Base-by-base conservation (phyloP, 2,329 filamentous ascomycete species). In the Xylaria digitata region DNA sequence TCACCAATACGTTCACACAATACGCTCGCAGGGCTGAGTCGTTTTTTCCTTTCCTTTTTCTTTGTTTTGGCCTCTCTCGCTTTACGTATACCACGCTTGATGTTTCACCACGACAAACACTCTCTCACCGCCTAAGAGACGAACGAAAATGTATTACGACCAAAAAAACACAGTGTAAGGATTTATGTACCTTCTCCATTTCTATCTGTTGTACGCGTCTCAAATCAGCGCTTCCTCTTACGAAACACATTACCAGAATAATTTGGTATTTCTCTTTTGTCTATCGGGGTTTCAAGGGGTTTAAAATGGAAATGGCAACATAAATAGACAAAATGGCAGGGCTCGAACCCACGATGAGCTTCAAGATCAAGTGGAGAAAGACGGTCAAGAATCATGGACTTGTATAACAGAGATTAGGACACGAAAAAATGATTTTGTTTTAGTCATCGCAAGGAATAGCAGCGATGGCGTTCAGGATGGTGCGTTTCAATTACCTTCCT, bases 61-160 rank as follows among this genome's bases (percentile, higher is more conserved):
- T 13, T 32, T 26, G 26, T 26, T 37, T 46, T 53, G n/a, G 19
- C 37, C 11, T 40, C 2, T 1, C 17, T 48, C 13, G 21, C 15
- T 43, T 61, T 42, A 56, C 48, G 57, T 61, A 54, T 57, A 43
- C 23, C 46, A 66, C 49, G 64, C 53, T 59, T 63, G 55, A 68
- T 57, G 59, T 57, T 66, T 61, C 53, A 49, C 54, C 46, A 68
- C 40, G 66, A 65, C 17, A n/a, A 26, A 17, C 2, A 5, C 13
- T 53, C 45, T 30, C 19, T 46, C 48, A 32, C 42, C 48, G 54
- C 19, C 17, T 32, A 26, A 15, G 54, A 21, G 45, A 54, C 23
- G 57, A 61, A 61, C 11, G 26, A 37, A 57, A 45, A 1, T 42
- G 34, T 64, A 54, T 55, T 45, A 65, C 11, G 61, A 56, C 40